Conservation (phyloP, 768 basidiomycete species). For the Boletellus ananas region DNA sequence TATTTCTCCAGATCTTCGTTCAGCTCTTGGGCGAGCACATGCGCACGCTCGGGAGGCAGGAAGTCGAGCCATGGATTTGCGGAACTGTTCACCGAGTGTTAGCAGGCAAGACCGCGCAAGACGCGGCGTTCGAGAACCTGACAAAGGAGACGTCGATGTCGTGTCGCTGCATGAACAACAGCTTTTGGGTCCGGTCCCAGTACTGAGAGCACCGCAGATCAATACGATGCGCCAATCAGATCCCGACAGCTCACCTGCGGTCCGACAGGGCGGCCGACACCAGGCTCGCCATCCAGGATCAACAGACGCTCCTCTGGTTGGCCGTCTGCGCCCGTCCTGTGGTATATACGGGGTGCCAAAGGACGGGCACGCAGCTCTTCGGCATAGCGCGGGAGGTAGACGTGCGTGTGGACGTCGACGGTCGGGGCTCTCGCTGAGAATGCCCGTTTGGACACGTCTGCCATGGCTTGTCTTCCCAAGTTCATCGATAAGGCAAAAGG, state of each 20-base stretch:
- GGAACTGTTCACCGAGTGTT: slow-evolving; percentile 43
- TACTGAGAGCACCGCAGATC: slow-evolving; percentile 38
- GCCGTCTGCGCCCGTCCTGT: slow-evolving; percentile 40
- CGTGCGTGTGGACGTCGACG: slow-evolving; percentile 84
- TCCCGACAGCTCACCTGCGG: slow-evolving; percentile 48
- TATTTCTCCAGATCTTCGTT: slow-evolving; percentile 78
- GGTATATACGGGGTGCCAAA: slow-evolving; percentile 64
- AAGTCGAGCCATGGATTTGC: slow-evolving; percentile 95
- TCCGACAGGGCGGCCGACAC: slow-evolving; percentile 75
- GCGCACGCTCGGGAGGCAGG: slow-evolving; percentile 63
- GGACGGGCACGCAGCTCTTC: slow-evolving; percentile 62
- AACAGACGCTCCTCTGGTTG: slow-evolving; percentile 62
- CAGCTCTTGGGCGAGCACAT: slow-evolving; percentile 60
- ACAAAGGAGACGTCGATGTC: slow-evolving; percentile 77
- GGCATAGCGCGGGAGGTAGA: slow-evolving; percentile 79
- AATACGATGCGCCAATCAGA: slow-evolving; percentile 1
- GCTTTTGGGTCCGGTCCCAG: slow-evolving; percentile 74
- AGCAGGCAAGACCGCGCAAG: slow-evolving; percentile 10
- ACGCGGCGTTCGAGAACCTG: slow-evolving; percentile 42
- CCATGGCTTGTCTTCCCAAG: slow-evolving; percentile 23
- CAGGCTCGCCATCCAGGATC: slow-evolving; percentile 78
- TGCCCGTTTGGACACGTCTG: slow-evolving; percentile 19
- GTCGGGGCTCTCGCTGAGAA: slow-evolving; percentile 36
- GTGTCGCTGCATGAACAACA: slow-evolving; percentile 83
- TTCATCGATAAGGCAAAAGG: slow-evolving; percentile 27